Percentiles rank a stretch among this genome's conserved stretches.
These are phyloP conservation scores for Gaertneriomyces semiglobifer DNA, from an alignment of 192 early-diverging fungal genomes.

Conservation along the genomic window DNA sequence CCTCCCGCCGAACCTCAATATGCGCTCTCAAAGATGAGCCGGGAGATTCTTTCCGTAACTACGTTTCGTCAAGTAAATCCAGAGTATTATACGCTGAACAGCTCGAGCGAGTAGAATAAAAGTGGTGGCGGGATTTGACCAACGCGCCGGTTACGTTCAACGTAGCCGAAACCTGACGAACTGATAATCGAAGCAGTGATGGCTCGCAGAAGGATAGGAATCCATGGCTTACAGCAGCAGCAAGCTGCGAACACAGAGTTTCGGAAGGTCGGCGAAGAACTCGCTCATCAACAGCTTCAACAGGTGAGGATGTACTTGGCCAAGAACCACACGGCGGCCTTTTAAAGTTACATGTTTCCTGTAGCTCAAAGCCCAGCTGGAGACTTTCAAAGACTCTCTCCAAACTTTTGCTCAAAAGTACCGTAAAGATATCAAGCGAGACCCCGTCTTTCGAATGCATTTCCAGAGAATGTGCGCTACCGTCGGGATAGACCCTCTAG, in stretches of 20 bases:
- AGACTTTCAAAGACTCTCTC: constrained; percentile 72
- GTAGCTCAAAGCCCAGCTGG: constrained; percentile 38
- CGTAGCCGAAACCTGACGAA: no score
- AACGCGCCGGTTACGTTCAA: no score
- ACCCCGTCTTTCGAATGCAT: constrained; percentile 81
- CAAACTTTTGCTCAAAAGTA: constrained; percentile 84
- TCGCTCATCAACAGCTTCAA: constrained; percentile 33
- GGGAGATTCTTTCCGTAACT: no score
- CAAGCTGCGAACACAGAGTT: constrained; percentile 46
- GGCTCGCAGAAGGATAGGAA: constrained; percentile 48
- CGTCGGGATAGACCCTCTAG: constrained; percentile 93
- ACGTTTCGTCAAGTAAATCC: no score
- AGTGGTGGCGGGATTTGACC: no score
- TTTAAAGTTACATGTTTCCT: neutral
- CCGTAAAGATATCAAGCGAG: constrained; percentile 79
- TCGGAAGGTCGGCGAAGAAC: constrained; percentile 30
- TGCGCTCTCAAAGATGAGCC: no score
- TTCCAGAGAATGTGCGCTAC: constrained; percentile 92
- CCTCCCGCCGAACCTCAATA: no score
- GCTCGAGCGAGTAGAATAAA: no score
- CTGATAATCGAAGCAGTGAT: neutral
- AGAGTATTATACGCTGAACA: no score
- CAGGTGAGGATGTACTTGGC: constrained; percentile 18
- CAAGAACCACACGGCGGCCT: neutral
- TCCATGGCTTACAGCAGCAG: constrained; percentile 51